Conservation (phyloP, 2,329 filamentous ascomycete genomes). For the Aspergillus tanneri region DNA sequence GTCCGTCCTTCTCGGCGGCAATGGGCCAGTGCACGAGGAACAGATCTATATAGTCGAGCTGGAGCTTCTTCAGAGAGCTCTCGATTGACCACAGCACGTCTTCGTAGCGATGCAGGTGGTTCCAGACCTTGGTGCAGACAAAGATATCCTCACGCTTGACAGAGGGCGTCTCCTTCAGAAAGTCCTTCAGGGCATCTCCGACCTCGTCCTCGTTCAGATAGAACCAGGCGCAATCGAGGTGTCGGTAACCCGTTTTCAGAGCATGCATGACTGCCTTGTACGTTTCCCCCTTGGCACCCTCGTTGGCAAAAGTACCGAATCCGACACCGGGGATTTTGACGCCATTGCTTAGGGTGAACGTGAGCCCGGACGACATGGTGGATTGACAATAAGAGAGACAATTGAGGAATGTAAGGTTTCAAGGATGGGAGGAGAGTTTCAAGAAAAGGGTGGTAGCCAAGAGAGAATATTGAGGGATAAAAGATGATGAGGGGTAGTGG, state of each 20-base stretch:
- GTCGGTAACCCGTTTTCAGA: constrained; percentile 53
- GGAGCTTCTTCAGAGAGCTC: constrained; percentile 63
- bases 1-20: constrained; percentile 51
- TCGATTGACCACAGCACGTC: constrained; percentile 55
- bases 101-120: constrained; percentile 51
- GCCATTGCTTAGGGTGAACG: constrained; percentile 57
- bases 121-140: constrained; percentile 55
- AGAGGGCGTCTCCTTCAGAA: constrained; percentile 50
- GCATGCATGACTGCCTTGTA: constrained; percentile 55
- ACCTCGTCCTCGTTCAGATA: constrained; percentile 57
- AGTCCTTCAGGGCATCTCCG: constrained; percentile 54
- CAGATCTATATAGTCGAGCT: constrained; percentile 69
- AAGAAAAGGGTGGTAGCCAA: background rate
- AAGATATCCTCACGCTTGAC: constrained; percentile 54
- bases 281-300: constrained; percentile 60
- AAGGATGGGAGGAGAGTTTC: background rate
- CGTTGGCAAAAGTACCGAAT: constrained; percentile 67
- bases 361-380: constrained; percentile 56
- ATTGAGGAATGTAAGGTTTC: background rate
- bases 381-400: constrained; percentile 3
- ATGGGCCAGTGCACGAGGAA: constrained; percentile 60
- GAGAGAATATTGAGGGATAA: constrained; percentile 4
- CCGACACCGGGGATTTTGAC: constrained; percentile 63
- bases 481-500: constrained; percentile 1
- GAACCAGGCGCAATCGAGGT: constrained; percentile 57